Evolutionary conservation across 148 eudicot species (phyloP).

Genomic region (Diospyros kaki): DNA sequence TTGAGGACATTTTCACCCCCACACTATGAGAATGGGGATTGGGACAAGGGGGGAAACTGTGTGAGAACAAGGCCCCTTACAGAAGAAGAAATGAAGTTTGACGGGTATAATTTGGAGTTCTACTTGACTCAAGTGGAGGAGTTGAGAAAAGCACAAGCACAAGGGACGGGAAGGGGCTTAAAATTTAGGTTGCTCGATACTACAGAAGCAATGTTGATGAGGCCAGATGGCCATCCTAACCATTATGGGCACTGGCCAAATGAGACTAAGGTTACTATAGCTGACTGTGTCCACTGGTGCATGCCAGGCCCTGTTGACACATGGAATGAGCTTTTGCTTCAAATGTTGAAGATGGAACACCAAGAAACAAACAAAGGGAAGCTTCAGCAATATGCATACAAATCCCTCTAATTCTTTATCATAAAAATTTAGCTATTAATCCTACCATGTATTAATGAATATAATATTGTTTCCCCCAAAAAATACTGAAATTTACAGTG

Average conservation of each 20-base stretch:
- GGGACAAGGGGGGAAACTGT: constrained; percentile 50
- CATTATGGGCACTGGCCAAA: constrained; percentile 48
- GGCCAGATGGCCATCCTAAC: constrained; percentile 48
- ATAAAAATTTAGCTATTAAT: too few species aligned
- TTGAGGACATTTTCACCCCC: constrained; percentile 43
- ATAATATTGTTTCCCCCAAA: too few species aligned
- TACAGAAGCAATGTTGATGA: constrained; percentile 46
- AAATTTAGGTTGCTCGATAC: constrained; percentile 36
- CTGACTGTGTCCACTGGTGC: constrained; percentile 80
- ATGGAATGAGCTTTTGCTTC: constrained; percentile 42
- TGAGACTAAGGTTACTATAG: constrained; percentile 33
- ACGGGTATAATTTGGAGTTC: constrained; percentile 34
- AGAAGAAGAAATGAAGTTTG: constrained; percentile 25
- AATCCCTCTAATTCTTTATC: too few species aligned
- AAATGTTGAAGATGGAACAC: constrained; percentile 41
- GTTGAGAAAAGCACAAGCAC: constrained; percentile 32
- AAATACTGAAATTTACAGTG: too few species aligned
- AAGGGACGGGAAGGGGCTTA: constrained; percentile 29
- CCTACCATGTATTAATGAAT: too few species aligned
- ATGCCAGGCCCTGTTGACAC: constrained; percentile 62
- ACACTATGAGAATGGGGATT: constrained; percentile 45
- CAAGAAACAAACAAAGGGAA: constrained; percentile 7
- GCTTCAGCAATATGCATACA: not conserved
- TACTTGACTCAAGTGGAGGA: constrained; percentile 49
- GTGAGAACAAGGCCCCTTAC: constrained; percentile 26